A percentile compares a stretch with the other conserved stretches of the same genome.
Conservation (phyloP, 2,329 filamentous ascomycete species). For the Escovopsis sp. region DNA sequence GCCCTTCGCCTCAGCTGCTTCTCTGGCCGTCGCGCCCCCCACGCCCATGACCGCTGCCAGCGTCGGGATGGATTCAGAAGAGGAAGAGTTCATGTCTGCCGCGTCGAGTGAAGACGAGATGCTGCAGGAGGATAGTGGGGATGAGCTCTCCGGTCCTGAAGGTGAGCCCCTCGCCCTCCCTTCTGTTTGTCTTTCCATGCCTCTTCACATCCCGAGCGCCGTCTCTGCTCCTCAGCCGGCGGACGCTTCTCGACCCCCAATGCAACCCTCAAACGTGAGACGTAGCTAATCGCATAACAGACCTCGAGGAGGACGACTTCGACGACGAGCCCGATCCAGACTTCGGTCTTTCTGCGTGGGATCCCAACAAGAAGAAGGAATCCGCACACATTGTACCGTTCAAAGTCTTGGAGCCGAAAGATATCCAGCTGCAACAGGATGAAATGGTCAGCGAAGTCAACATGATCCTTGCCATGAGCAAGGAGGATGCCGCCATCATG, state of each 20-base stretch:
- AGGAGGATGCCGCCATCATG: slow-evolving; percentile 81
- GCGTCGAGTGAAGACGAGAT: slow-evolving; percentile 61
- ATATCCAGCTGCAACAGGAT: slow-evolving; percentile 76
- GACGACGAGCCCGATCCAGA: slow-evolving; percentile 41
- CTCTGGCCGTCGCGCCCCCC: slow-evolving; percentile 31
- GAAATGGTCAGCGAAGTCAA: slow-evolving; percentile 81
- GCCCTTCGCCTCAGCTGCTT: slow-evolving; percentile 39
- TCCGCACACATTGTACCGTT: slow-evolving; percentile 73
- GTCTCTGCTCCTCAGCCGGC: too few species aligned
- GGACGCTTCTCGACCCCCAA: too few species aligned
- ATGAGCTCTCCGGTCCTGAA: slow-evolving; percentile 42
- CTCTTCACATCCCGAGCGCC: too few species aligned
- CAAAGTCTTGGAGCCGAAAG: slow-evolving; percentile 61
- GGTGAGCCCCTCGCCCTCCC: slow-evolving; percentile 18
- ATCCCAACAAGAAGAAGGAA: slow-evolving; percentile 54
- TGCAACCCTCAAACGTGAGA: too few species aligned
- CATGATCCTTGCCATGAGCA: slow-evolving; percentile 74
- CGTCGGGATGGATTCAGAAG: slow-evolving; percentile 80
- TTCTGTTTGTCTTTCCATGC: slow-evolving; percentile 3
- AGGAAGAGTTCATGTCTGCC: slow-evolving; percentile 81
- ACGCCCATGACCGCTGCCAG: slow-evolving; percentile 39
- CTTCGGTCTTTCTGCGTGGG: slow-evolving; percentile 35
- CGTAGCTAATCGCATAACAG: slow-evolving; percentile 16
- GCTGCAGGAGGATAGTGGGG: slow-evolving; percentile 63
- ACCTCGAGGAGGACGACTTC: slow-evolving; percentile 44